Evolutionary conservation across 2,329 filamentous ascomycete species (phyloP), one percentile per base, ranked within the genome.

Genomic region (Tolypocladium endophyticum): DNA sequence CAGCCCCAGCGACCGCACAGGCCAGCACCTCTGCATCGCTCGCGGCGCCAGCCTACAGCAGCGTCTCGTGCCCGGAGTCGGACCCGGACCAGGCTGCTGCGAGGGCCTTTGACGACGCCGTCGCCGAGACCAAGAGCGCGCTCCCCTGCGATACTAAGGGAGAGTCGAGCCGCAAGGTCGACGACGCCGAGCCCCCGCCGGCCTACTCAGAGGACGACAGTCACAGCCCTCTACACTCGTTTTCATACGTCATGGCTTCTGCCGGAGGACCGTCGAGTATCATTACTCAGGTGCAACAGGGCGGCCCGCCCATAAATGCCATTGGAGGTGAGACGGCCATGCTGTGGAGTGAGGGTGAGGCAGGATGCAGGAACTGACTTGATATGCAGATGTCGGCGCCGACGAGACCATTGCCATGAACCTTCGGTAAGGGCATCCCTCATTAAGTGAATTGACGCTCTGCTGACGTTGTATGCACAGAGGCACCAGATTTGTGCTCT

Each of bases 271-370:
- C 92, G 68, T 88, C 92, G 79, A 97, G 94, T 84, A 96, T 99
- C 73, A 96, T 99, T 78, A 99, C 94, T 76, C 94, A 99, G 79
- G 94, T 99, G 68, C 92, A 96, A 73, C 94, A 99, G 77, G 89
- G 89, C 65, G 92, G 89, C 57, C 89, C 92, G 68, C 89, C 92
- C 43, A 86, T 97, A 67, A 96, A 94, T 75, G 89, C 90, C 59
- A 81, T 97, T 62, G 91, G 90, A 84, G 90, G 90, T 92, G 77
- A 70, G 81, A 63, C 20, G 43, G 14, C 14, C 33, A 11, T 30
- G 12, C 9, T 3, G 50, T 16, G 14, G 39, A 36, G 35, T 18
- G n/a, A 28, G 33, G 4, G 23, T n/a, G 50, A 35, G 28, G 28
- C 28, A 33, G 9, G 7, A 57, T 23, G 16, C n/a, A 58, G 52